These are phyloP conservation scores for Dendrobium nobile DNA, from an alignment of 106 monocot genomes.

Conservation along the genomic window DNA sequence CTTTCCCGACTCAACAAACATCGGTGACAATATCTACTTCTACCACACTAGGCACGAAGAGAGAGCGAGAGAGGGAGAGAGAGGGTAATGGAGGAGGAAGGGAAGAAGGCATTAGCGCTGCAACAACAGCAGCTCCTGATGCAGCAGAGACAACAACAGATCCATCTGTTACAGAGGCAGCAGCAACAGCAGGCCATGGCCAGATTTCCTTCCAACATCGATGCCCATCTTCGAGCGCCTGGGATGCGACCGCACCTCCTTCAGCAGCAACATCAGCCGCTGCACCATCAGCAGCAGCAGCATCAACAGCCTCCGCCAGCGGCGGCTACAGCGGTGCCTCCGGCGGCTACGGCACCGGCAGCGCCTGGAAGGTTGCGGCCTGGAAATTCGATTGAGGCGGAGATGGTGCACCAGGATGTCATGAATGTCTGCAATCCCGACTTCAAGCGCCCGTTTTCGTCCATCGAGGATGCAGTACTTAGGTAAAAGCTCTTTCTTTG, in stretches of 20 bases:
- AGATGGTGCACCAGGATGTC: constrained; percentile 97
- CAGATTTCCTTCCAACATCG: constrained; percentile 94
- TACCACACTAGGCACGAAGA: too few relatives aligned
- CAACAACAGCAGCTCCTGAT: constrained; percentile 13
- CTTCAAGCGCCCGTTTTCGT: constrained; percentile 66
- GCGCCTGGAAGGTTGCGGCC: constrained; percentile 9
- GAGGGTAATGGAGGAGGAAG: constrained; percentile 4
- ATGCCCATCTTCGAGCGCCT: constrained; percentile 73
- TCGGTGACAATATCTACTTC: too few relatives aligned
- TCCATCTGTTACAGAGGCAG: constrained; percentile 2
- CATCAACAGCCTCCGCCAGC: neutral
- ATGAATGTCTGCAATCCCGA: constrained; percentile 89
- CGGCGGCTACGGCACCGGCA: constrained; percentile 1
- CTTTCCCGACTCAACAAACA: too few relatives aligned
- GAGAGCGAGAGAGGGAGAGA: neutral
- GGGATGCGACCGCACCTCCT: constrained; percentile 57
- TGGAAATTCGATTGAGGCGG: constrained; percentile 50
- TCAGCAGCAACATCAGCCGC: constrained; percentile 12
- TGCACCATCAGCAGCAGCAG: constrained; percentile 7
- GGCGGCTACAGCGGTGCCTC: neutral
- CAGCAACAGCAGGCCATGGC: constrained; percentile 50
- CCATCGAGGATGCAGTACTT: constrained; percentile 76
- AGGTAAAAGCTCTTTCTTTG: constrained; percentile 34
- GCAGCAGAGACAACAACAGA: constrained; percentile 18
- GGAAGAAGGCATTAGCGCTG: constrained; percentile 6